Evolutionary conservation across 192 early-diverging fungal species (phyloP).

Genomic region (Polychytrium aggregatum): DNA sequence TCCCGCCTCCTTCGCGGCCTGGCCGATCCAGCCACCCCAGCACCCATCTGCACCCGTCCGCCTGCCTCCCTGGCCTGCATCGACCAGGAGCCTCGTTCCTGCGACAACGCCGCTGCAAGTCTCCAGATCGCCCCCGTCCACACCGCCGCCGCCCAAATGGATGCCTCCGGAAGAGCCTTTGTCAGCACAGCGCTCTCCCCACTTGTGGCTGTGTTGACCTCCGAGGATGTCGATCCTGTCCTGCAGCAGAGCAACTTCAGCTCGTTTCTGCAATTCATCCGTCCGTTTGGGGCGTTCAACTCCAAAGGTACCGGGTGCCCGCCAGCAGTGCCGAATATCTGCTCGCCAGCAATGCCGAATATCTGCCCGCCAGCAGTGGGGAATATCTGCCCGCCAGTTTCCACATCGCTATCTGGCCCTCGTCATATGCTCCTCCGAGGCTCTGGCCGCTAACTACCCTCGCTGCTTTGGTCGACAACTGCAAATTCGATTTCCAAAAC

Average conservation of each 20-base stretch:
- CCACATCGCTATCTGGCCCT: neutral
- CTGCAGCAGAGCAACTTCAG: constrained; percentile 47
- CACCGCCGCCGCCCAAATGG: no score
- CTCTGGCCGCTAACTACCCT: neutral
- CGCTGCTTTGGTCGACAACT: neutral
- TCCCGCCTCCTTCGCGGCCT: no score
- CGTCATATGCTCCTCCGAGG: neutral
- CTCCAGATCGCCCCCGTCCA: no score
- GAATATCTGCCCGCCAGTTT: neutral
- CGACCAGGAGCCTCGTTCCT: no score
- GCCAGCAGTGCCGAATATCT: neutral
- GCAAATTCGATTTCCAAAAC: neutral
- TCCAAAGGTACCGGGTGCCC: constrained; percentile 36
- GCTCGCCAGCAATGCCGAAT: neutral
- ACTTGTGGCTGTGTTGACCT: constrained; percentile 52
- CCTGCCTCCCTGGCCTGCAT: no score
- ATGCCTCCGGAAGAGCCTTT: constrained; percentile 25
- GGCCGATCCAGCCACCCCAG: no score
- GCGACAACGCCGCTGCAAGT: no score
- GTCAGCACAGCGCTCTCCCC: constrained; percentile 46
- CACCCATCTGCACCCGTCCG: no score
- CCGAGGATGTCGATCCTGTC: constrained; percentile 47
- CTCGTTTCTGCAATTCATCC: constrained; percentile 46
- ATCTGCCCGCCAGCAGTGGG: no score
- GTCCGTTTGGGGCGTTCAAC: constrained; percentile 61